These are phyloP conservation scores for Lycium barbarum DNA, from an alignment of 257 asterid genomes.

Conservation along the genomic window DNA sequence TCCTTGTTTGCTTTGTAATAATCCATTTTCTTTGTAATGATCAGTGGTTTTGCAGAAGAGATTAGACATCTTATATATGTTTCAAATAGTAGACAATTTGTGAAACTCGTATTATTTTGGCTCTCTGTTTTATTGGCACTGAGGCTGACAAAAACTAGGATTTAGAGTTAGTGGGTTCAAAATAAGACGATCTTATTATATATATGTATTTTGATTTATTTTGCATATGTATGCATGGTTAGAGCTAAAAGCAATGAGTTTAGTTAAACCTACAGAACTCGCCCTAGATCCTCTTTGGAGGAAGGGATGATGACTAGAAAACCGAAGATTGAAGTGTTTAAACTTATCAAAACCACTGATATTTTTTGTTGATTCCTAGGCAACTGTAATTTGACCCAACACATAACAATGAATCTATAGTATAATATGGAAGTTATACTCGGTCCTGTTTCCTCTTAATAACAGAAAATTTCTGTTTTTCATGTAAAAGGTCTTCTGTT, in stretches of 20 bases:
- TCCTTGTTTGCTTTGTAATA: not conserved
- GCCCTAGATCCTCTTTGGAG: not conserved
- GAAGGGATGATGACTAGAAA: conserved; percentile 5
- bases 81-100: not conserved
- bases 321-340: not conserved
- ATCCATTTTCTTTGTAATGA: not conserved
- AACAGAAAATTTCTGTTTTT: not conserved
- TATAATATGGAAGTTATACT: not conserved
- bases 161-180: not conserved
- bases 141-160: not conserved
- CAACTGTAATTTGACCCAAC: not conserved
- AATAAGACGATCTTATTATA: not conserved
- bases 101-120: not conserved
- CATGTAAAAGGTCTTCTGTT: not conserved
- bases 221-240: not conserved
- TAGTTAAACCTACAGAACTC: no score
- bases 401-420: not conserved
- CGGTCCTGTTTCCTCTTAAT: not conserved
- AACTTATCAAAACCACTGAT: not conserved
- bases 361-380: not conserved
- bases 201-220: not conserved
- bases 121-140: not conserved
- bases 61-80: not conserved
- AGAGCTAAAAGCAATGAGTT: not conserved
- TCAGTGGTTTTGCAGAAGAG: not conserved